These are phyloP conservation scores for Persicaria maculosa DNA, from an alignment of 148 eudicot genomes.

Conservation along the genomic window DNA sequence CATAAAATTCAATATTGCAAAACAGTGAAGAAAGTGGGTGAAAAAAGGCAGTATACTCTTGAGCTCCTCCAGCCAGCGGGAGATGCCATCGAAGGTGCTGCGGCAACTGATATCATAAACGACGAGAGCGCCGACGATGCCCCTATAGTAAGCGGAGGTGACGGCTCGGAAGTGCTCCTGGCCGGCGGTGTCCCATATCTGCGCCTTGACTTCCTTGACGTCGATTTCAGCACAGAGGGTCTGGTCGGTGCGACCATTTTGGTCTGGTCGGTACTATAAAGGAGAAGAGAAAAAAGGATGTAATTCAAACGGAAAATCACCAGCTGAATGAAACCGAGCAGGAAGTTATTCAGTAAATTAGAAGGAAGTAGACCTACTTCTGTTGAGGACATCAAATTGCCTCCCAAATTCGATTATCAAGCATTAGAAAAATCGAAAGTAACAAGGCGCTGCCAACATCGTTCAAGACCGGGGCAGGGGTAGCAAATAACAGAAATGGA, in stretches of 20 bases:
- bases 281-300: not conserved
- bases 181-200: constrained; percentile 9
- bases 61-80: constrained; percentile 9
- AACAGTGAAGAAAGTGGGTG: not conserved
- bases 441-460: not conserved
- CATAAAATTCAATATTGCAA: no score
- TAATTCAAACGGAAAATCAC: not conserved
- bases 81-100: not conserved
- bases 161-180: constrained; percentile 11
- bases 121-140: constrained; percentile 2
- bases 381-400: not conserved
- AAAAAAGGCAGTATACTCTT: not conserved
- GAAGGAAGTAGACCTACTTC: not conserved
- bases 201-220: constrained; percentile 6
- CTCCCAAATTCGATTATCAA: not conserved
- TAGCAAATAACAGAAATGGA: not conserved
- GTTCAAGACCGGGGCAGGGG: not conserved
- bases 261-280: not conserved
- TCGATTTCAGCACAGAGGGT: constrained; percentile 1
- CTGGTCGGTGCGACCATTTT: no score
- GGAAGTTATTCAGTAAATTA: not conserved
- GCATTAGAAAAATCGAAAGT: not conserved
- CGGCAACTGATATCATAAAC: constrained; percentile 12
- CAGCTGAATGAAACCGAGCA: not conserved
- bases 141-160: constrained; percentile 9